Base-by-base conservation (phyloP, 768 basidiomycete genomes). In the Boletus sp. region DNA sequence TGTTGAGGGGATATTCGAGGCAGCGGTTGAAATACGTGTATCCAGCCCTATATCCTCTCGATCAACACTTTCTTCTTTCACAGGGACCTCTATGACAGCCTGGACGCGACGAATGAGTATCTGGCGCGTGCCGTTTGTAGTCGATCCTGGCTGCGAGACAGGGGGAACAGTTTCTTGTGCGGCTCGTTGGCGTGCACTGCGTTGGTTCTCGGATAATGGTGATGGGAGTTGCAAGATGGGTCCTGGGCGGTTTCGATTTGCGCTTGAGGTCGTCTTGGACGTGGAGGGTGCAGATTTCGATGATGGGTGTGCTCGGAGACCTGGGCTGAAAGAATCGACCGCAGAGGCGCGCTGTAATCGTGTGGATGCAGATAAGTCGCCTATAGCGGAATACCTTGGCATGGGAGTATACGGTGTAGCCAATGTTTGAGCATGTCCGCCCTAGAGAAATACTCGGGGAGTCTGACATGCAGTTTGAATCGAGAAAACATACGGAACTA, bases 61-160 rank as follows among this genome's bases (percentile, higher is more conserved):
- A 4, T 77, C 75, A 2, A 73, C 75, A 4, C 82, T 83, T 68
- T 89, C 87, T 54, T 79, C 79, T 63, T 90, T 89, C 37, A 89
- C 81, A 35, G 80, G 75, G 1, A 89, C 73, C 18, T 89, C 77
- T 7, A 81, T 67, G 3, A 77, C 67, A 29, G 88, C 85, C 20
- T 83, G 81, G 8, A 90, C 88, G 35, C 84, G 83, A 20, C 88
- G 81, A 41, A 90, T 76, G 15, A 90, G 37, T 18, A 64, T 45
- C 24, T 71, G 68, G 2, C 59, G 63, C 33, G 60, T 24, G n/a
- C 59, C 30, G 28, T 54, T 67, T 42, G 57, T 52, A 20, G 44
- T 44, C 5, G 58, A 46, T 46, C 48, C 60, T 28, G 47, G 40
- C 14, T 62, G 64, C 8, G 58, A 32, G 17, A 39, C 3, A 7